A percentile compares a stretch with the other conserved stretches of the same genome.
phyloP scores from a whole-genome alignment of 2,329 filamentous ascomycete species.

The Rutstroemia sp. region DNA sequence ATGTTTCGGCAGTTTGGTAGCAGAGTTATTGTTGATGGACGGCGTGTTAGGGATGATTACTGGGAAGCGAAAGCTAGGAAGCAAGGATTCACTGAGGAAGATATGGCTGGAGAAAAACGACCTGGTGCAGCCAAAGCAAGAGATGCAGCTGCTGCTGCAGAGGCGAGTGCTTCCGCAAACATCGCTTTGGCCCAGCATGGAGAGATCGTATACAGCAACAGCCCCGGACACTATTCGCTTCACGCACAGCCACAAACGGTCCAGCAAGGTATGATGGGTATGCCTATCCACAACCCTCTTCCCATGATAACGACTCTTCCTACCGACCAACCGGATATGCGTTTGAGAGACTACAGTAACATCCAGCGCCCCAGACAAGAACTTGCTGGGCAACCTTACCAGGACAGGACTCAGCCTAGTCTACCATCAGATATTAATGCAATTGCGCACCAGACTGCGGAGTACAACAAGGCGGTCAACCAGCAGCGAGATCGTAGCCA shows the following conservation, averaged over 20 bases:
- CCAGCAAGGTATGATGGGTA: constrained; percentile 64
- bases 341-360: constrained; percentile 73
- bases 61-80: constrained; percentile 97
- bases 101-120: constrained; percentile 90
- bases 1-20: constrained; percentile 99
- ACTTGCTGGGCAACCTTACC: constrained; percentile 77
- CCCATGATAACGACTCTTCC: constrained; percentile 81
- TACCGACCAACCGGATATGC: constrained; percentile 68
- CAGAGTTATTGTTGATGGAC: constrained; percentile 81
- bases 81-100: constrained; percentile 96
- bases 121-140: constrained; percentile 85
- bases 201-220: constrained; percentile 83
- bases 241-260: constrained; percentile 60
- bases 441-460: constrained; percentile 80
- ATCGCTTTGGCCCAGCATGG: constrained; percentile 60
- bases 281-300: constrained; percentile 60
- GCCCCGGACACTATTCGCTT: constrained; percentile 54
- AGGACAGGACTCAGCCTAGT: constrained; percentile 75
- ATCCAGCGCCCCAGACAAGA: constrained; percentile 86
- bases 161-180: constrained; percentile 49
- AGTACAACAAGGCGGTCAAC: constrained; percentile 81
- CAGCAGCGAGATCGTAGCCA: constrained; percentile 71
- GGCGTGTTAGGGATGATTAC: constrained; percentile 92
- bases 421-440: constrained; percentile 72
- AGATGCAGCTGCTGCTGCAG: constrained; percentile 66